Base-by-base conservation (phyloP, 2,329 filamentous ascomycete genomes). In the Neonectria sp. region DNA sequence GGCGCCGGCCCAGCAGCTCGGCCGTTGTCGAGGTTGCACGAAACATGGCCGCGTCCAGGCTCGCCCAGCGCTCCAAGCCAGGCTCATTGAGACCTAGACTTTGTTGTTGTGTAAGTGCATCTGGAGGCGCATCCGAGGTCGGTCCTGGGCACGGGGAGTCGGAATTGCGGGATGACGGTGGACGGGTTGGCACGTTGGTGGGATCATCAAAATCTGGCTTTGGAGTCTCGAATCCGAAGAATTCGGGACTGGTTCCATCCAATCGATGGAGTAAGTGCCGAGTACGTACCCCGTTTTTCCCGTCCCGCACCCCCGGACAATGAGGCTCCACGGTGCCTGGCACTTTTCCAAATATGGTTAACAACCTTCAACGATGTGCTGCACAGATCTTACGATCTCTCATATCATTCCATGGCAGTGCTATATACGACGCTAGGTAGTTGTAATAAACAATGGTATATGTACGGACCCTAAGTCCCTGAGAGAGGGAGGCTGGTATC, bases 41-140 rank as follows among this genome's bases (percentile, higher is more conserved):
- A 73, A 75, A 70, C 79, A 79, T 78, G 73, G 75, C 75, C 78
- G 79, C 76, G 77, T 77, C 79, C 79, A 81, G 71, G 75, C 79
- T 76, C 80, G 77, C 71, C 79, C 77, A 72, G 73, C 76, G 73
- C 71, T 80, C 72, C 76, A 80, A 67, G 77, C 80, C 78, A 77
- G 75, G 74, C 73, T 81, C 80, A 82, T 82, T 76, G 76, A 77
- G 71, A 68, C 65, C 68, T 74, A 75, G 65, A 68, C 52, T 68
- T 64, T 69, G 55, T 46, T 70, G 55, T 52, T 63, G 46, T 8
- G 27, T 55, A 62, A 53, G 73, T 60, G 66, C 73, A 75, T 75
- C 67, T 73, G 73, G 72, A 63, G 57, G 58, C 46, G 15, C 33
- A 71, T 65, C 52, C 63, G 68, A 59, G 13, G 13, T 55, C 51